Base-by-base conservation (phyloP, 768 basidiomycete genomes). In the Macrolepiota dolichaula region DNA sequence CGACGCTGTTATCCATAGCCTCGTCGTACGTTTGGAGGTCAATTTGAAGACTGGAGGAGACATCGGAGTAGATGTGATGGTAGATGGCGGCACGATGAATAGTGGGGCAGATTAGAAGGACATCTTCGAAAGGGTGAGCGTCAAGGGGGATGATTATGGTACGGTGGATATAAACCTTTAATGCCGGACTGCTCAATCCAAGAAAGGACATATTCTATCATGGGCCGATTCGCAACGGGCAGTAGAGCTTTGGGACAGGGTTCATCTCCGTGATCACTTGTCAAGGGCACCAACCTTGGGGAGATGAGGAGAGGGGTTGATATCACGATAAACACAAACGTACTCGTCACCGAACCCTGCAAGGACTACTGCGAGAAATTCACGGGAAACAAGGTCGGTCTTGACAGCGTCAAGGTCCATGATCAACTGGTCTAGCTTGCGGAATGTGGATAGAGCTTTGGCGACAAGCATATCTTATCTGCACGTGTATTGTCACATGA, bases 321-420 rank as follows among this genome's bases (percentile, higher is more conserved):
- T 32, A 55, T 32, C 19, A 12, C 13, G 25, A 25, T 35, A 58
- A 59, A 42, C 53, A 54, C 32, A 27, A 51, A 70, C 87, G 72
- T 74, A 92, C 95, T 89, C 88, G 68, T 91, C 88, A n/a, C 96
- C 96, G 76, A 94, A 94, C 36, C 96, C 96, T 29, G 93, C 91
- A 12, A 97, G 80, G 27, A 97, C 78, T 19, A 98, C 86, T 0
- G 92, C 96, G 55, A 91, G 84, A 71, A 97, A 97, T 72, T 97
- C 96, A 32, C 81, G 83, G 36, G 81, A 80, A 24, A 83, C 78
- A 27, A 79, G 76, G 51, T 81, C 83, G 25, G 77, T 71, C 63
- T 80, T 77, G 64, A 82, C 79, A 58, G 81, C 79, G 61, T 83
- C 81, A 64, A 91, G 81, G 67, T 91, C 85, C 89, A 91, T 89